Conservation (phyloP, 192 early-diverging fungal species). For the Pilaira anomala region DNA sequence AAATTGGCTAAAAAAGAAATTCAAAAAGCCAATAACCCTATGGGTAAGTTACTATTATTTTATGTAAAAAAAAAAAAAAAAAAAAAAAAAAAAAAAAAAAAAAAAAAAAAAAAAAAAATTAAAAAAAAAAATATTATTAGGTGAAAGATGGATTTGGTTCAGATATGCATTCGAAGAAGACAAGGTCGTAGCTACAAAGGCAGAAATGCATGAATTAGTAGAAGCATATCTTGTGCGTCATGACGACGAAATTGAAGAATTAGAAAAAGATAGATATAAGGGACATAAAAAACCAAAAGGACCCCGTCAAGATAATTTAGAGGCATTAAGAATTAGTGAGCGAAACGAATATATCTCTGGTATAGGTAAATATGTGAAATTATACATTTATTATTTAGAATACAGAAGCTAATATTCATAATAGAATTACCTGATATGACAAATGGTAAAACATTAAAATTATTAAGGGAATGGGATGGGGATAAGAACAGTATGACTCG, state of each 20-base stretch:
- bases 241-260: slow-evolving; percentile 45
- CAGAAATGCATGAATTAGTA: slow-evolving; percentile 38
- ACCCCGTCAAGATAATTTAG: slow-evolving; percentile 40
- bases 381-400: background rate
- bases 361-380: slow-evolving; percentile 42
- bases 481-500: slow-evolving; percentile 48
- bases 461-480: slow-evolving; percentile 52
- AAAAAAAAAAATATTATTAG: slow-evolving; percentile 29
- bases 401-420: background rate
- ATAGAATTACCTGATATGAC: slow-evolving; percentile 56
- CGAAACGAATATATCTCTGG: slow-evolving; percentile 49
- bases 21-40: slow-evolving; percentile 23
- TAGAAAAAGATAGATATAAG: slow-evolving; percentile 38
- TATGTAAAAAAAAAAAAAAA: no score
- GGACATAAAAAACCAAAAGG: slow-evolving; percentile 45
- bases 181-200: slow-evolving; percentile 25
- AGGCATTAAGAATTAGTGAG: slow-evolving; percentile 43
- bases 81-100: background rate
- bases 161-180: slow-evolving; percentile 49
- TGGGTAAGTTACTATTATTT: slow-evolving; percentile 19
- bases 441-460: slow-evolving; percentile 48
- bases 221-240: slow-evolving; percentile 44
- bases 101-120: background rate
- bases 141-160: slow-evolving; percentile 55
- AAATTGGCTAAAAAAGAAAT: slow-evolving; percentile 43